Percentiles rank a stretch among this genome's conserved stretches.
These are phyloP conservation scores for Ogataea nitratoaversa DNA, from an alignment of 805 yeast species.

Conservation along the genomic window DNA sequence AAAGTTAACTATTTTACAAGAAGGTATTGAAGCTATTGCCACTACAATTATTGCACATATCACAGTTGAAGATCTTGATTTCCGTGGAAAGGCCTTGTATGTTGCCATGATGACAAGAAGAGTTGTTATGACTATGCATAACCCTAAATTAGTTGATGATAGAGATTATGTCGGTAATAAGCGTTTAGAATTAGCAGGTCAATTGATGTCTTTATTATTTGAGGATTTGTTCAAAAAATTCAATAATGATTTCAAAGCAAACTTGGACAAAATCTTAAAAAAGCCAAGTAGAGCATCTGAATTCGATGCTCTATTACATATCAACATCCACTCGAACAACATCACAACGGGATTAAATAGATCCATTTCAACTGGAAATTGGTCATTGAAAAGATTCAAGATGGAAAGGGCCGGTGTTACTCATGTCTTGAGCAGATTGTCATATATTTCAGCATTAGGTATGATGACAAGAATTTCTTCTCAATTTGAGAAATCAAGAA, in stretches of 20 bases:
- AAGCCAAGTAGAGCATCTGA: slow-evolving; percentile 94
- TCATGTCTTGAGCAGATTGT: slow-evolving; percentile 85
- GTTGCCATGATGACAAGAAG: slow-evolving; percentile 96
- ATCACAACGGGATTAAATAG: slow-evolving; percentile 92
- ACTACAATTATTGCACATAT: slow-evolving; percentile 95
- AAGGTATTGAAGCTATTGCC: slow-evolving; percentile 95
- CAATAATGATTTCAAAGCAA: slow-evolving; percentile 90
- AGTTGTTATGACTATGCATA: slow-evolving; percentile 91
- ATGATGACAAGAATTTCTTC: slow-evolving; percentile 99
- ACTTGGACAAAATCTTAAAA: slow-evolving; percentile 87
- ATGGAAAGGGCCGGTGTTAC: slow-evolving; percentile 99
- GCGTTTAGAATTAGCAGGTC: slow-evolving; percentile 95
- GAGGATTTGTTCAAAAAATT: slow-evolving; percentile 97
- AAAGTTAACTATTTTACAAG: slow-evolving; percentile 75
- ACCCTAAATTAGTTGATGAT: slow-evolving; percentile 95
- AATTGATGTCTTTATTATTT: slow-evolving; percentile 86
- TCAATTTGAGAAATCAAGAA: slow-evolving; percentile 97
- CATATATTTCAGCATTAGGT: slow-evolving; percentile 92
- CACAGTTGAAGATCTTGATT: slow-evolving; percentile 75
- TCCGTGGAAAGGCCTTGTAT: slow-evolving; percentile 90
- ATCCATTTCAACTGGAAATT: slow-evolving; percentile 97
- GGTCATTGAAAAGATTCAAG: slow-evolving; percentile 98
- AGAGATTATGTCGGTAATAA: slow-evolving; percentile 98
- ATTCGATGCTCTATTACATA: slow-evolving; percentile 86
- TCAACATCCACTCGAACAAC: slow-evolving; percentile 87